Percentiles rank a stretch among this genome's conserved stretches.
phyloP scores from a whole-genome alignment of 140 eudicot species.

The Erigeron philadelphicus region DNA sequence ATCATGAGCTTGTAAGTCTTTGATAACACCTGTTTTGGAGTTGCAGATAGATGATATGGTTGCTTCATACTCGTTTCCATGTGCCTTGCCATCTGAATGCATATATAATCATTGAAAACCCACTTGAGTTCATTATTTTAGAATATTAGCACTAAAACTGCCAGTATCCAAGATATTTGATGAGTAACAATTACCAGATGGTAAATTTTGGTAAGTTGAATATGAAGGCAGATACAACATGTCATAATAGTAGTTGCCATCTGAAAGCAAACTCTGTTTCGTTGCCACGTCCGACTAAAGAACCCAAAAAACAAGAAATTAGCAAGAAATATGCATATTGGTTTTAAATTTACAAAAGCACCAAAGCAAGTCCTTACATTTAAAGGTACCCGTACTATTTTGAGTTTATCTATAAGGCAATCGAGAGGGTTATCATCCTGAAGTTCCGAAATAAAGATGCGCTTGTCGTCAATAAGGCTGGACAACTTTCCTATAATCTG shows the following conservation, averaged over 20 bases:
- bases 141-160: too few relatives aligned
- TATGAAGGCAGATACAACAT: slow-evolving; percentile 51
- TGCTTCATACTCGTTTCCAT: slow-evolving; percentile 49
- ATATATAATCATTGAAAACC: neutral
- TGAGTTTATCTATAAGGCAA: slow-evolving; percentile 60
- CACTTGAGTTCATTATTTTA: too few relatives aligned
- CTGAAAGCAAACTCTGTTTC: slow-evolving; percentile 26
- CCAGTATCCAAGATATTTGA: too few relatives aligned
- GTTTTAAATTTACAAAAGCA: neutral
- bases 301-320: neutral
- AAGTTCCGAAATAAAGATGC: slow-evolving; percentile 61
- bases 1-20: slow-evolving; percentile 16
- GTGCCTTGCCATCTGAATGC: slow-evolving; percentile 28
- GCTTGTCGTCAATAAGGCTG: slow-evolving; percentile 43
- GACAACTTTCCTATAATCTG: slow-evolving; percentile 53
- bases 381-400: slow-evolving; percentile 39
- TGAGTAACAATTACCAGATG: slow-evolving; percentile 36
- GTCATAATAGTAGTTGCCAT: slow-evolving; percentile 56
- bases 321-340: neutral
- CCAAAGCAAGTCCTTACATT: slow-evolving; percentile 38
- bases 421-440: slow-evolving; percentile 74
- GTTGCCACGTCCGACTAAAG: slow-evolving; percentile 37
- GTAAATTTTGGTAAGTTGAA: slow-evolving; percentile 44
- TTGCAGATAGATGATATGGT: slow-evolving; percentile 53
- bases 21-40: slow-evolving; percentile 13